These are phyloP conservation scores for Schizosaccharomyces octosporus DNA, from an alignment of 805 yeast species.

Conservation along the genomic window DNA sequence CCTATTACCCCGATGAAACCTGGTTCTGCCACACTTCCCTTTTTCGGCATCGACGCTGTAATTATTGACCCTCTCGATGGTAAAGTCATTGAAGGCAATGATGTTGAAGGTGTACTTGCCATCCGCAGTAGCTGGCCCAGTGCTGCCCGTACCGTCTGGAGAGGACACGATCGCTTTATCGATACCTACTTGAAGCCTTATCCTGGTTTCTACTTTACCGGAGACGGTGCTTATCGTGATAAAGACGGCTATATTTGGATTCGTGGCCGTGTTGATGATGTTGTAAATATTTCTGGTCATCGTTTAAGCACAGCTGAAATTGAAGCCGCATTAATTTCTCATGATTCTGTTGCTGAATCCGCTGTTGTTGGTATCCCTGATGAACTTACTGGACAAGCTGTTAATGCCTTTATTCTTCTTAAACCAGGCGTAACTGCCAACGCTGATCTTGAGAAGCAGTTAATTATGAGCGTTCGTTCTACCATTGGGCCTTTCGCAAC, in stretches of 20 bases:
- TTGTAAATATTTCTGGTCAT: conserved; percentile 93
- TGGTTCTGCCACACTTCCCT: conserved; percentile 89
- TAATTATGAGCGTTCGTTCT: conserved; percentile 70
- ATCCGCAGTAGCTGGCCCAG: conserved; percentile 88
- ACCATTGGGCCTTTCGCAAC: conserved; percentile 88
- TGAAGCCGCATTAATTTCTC: conserved; percentile 70
- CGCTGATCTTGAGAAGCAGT: conserved; percentile 32
- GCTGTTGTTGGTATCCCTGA: conserved; percentile 94
- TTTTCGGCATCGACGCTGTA: conserved; percentile 78
- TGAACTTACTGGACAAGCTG: conserved; percentile 94
- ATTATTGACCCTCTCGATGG: conserved; percentile 89
- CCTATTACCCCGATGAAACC: conserved; percentile 91
- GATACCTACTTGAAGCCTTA: conserved; percentile 87
- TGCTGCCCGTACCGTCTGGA: conserved; percentile 90
- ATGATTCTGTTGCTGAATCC: conserved; percentile 61
- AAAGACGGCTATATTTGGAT: conserved; percentile 93
- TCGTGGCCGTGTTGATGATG: conserved; percentile 95
- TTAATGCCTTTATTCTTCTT: conserved; percentile 77
- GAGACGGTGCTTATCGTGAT: conserved; percentile 97
- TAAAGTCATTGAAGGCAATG: conserved; percentile 56
- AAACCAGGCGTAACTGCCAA: conserved; percentile 23
- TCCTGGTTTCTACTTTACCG: conserved; percentile 84
- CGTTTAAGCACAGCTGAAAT: conserved; percentile 96
- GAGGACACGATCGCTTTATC: conserved; percentile 60
- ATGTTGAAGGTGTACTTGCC: conserved; percentile 90